Conservation (phyloP, 2,329 filamentous ascomycete species). For the Neofusicoccum cordaticola region DNA sequence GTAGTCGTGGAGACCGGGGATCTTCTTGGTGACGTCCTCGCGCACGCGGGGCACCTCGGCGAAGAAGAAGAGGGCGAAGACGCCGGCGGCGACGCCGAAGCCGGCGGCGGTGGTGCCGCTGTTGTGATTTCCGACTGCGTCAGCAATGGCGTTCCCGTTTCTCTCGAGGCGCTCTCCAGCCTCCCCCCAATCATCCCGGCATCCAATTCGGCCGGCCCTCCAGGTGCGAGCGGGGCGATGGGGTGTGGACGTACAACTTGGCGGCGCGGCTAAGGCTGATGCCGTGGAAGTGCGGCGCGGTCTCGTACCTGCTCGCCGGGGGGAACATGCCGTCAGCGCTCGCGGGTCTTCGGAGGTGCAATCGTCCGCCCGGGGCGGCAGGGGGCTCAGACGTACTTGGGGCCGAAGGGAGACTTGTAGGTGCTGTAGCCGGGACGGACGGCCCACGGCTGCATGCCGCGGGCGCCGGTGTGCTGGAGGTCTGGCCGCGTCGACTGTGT, state of each 20-base stretch:
- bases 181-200: background rate
- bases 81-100: constrained; percentile 57
- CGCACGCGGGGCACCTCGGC: constrained; percentile 61
- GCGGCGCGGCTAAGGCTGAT: constrained; percentile 42
- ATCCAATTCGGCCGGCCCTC: background rate
- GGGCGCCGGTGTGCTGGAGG: background rate
- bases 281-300: constrained; percentile 49
- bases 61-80: constrained; percentile 64
- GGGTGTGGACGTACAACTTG: constrained; percentile 44
- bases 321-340: background rate
- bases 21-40: constrained; percentile 60
- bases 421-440: constrained; percentile 43
- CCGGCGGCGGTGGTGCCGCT: constrained; percentile 47
- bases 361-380: no score
- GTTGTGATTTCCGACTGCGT: background rate
- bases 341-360: no score
- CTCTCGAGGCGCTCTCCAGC: background rate
- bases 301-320: constrained; percentile 48
- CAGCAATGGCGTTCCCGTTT: background rate
- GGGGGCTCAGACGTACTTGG: constrained; percentile 48
- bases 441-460: constrained; percentile 28
- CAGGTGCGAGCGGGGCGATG: background rate
- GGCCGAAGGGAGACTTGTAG: constrained; percentile 57
- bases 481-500: background rate
- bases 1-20: constrained; percentile 57